These are phyloP conservation scores for Ophiocordyceps camponoti-floridani DNA, from an alignment of 2,329 filamentous ascomycete species.

Conservation along the genomic window DNA sequence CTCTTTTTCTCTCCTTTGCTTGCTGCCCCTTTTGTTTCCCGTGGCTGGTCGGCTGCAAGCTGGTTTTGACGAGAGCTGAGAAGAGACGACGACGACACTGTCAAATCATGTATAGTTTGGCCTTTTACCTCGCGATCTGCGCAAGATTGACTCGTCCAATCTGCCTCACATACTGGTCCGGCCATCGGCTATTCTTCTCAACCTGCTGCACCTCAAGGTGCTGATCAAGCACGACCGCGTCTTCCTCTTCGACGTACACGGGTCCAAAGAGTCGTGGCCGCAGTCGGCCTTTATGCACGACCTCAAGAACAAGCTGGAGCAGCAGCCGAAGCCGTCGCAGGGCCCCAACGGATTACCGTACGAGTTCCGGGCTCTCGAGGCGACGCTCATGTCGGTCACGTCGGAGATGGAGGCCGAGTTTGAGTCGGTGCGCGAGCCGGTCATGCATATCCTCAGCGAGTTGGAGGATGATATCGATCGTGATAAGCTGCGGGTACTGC, in stretches of 20 bases:
- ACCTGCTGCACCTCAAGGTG: slow-evolving; percentile 87
- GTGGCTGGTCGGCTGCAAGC: not conserved
- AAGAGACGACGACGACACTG: not conserved
- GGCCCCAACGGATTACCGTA: slow-evolving; percentile 61
- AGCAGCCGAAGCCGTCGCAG: slow-evolving; percentile 27
- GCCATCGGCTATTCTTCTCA: slow-evolving; percentile 83
- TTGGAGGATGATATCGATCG: slow-evolving; percentile 94
- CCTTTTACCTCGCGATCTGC: slow-evolving; percentile 78
- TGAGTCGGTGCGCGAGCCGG: slow-evolving; percentile 80
- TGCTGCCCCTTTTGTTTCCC: too few species aligned
- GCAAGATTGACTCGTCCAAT: slow-evolving; percentile 94
- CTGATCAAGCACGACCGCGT: slow-evolving; percentile 91
- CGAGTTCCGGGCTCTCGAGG: slow-evolving; percentile 89
- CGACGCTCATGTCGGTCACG: slow-evolving; percentile 85
- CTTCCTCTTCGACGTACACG: slow-evolving; percentile 89
- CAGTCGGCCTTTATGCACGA: slow-evolving; percentile 98
- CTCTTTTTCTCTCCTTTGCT: not conserved
- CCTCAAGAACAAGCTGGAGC: slow-evolving; percentile 72
- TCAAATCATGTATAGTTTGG: slow-evolving; percentile 45
- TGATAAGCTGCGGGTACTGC: slow-evolving; percentile 75
- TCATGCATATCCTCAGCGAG: slow-evolving; percentile 73
- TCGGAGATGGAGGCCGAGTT: slow-evolving; percentile 86
- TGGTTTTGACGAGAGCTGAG: too few species aligned
- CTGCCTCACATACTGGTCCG: slow-evolving; percentile 90
- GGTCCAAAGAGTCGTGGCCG: slow-evolving; percentile 82